Base-by-base conservation (phyloP, 1,139 yeast genomes). In the Saccharomycopsis phalli region DNA sequence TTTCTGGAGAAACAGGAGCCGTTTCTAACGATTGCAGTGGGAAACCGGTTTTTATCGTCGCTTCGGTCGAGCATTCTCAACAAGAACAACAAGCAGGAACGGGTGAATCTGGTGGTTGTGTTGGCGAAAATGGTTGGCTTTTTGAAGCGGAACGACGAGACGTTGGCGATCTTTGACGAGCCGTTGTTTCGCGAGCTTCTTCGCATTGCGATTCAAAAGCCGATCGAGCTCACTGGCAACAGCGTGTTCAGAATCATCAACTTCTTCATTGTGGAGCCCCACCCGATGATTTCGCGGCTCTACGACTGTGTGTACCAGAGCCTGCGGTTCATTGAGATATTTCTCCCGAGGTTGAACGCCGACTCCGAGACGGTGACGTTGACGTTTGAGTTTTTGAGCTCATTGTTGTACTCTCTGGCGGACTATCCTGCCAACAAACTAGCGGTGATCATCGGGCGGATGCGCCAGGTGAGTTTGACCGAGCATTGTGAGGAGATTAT, bases 51-150 rank as follows among this genome's bases (percentile, higher is more conserved):
- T 13, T 26, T 28, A 11, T 17, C 19, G 4, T 11, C 11, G 13
- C 29, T 38, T 11, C 34, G 37, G n/a, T 13, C 35, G 4, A 37
- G 35, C 16, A 29, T 41, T 17, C 17, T 38, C 27, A 35, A 37
- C 19, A 37, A 38, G 14, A 16, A 31, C 18, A 42, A 41, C 34
- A 47, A 40, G 26, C 47, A 44, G 27, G 47, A 44, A 17, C 31
- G 41, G 10, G 47, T 44, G 8, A 44, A 44, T 27, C 25, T 38
- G n/a, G 45, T 44, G 13, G 43, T 47, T 8, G 45, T 44, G 10
- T n/a, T 44, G 4, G 41, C 39, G 14, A 40, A 41, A 18, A 10
- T 44, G 20, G 23, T 31, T 7, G 23, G 22, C 6, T 11, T 13
- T 11, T 29, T 44, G 22, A 45, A 45, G 7, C 18, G 28, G 17